phyloP scores from a whole-genome alignment of 2,329 filamentous ascomycete genomes.

The Phaeosphaeriaceae sp. region DNA sequence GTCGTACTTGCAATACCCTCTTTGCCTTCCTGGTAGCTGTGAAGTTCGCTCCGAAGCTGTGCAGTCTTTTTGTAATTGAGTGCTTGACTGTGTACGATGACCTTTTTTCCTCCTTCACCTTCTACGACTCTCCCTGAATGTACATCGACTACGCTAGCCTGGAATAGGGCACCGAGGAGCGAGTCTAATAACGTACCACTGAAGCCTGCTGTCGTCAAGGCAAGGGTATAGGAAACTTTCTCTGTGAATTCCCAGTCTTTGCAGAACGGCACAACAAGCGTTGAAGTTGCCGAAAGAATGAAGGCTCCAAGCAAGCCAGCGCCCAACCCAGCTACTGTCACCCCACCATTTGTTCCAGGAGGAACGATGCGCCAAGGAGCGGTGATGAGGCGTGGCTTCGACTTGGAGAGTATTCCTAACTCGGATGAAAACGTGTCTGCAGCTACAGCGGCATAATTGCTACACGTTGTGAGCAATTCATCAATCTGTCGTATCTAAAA shows the following conservation, averaged over 20 bases:
- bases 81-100: constrained; percentile 48
- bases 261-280: constrained; percentile 74
- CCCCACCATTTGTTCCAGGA: constrained; percentile 90
- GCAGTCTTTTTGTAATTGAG: constrained; percentile 38
- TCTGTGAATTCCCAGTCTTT: constrained; percentile 38
- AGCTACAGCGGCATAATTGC: constrained; percentile 88
- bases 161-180: constrained; percentile 81
- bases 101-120: constrained; percentile 74
- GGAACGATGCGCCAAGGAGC: constrained; percentile 81
- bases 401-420: constrained; percentile 84
- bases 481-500: neutral
- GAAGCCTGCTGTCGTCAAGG: constrained; percentile 73
- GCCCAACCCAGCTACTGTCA: constrained; percentile 74
- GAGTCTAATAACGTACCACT: constrained; percentile 87
- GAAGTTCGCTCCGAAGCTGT: constrained; percentile 47
- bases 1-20: constrained; percentile 45
- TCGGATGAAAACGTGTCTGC: constrained; percentile 96
- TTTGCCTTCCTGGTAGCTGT: constrained; percentile 51
- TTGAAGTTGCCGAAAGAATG: constrained; percentile 70
- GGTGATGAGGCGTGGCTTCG: constrained; percentile 82
- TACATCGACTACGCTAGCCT: constrained; percentile 85
- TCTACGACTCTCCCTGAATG: constrained; percentile 88
- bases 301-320: constrained; percentile 78
- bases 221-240: constrained; percentile 52
- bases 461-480: constrained; percentile 52